Conservation (phyloP, 371 early-diverging fungal genomes). For the Mortierella sp. region DNA sequence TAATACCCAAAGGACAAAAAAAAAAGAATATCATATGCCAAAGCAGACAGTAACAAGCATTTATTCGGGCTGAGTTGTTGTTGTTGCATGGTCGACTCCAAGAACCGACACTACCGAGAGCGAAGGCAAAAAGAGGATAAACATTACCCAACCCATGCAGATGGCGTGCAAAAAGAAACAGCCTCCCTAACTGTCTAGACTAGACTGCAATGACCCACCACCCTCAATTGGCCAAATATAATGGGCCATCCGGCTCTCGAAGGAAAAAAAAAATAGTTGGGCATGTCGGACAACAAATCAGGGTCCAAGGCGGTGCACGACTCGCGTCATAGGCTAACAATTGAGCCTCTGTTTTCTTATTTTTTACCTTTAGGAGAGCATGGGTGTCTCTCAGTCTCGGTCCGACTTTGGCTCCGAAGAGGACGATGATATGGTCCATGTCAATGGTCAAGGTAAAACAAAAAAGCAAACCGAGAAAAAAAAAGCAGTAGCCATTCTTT, state of each 20-base stretch:
- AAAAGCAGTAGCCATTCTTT: not conserved
- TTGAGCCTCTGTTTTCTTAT: slow-evolving; percentile 1
- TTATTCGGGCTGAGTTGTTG: not conserved
- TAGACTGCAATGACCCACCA: slow-evolving; percentile 4
- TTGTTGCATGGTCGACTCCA: not conserved
- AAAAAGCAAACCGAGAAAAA: not conserved
- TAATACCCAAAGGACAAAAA: too few species aligned
- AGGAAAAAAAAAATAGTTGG: slow-evolving; percentile 5
- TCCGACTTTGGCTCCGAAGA: slow-evolving; percentile 47
- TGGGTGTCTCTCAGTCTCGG: slow-evolving; percentile 33
- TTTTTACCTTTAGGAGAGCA: slow-evolving; percentile 31
- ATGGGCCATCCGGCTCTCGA: slow-evolving; percentile 4
- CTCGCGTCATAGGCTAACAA: slow-evolving; percentile 6
- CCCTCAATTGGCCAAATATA: not conserved
- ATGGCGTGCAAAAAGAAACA: not conserved
- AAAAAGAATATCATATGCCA: slow-evolving; percentile 5
- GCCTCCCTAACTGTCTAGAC: not conserved
- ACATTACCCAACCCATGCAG: not conserved
- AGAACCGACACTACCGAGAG: not conserved
- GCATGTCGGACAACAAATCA: slow-evolving; percentile 15
- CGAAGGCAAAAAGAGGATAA: not conserved
- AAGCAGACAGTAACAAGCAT: not conserved
- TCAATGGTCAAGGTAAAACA: slow-evolving; percentile 31
- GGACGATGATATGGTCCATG: slow-evolving; percentile 55
- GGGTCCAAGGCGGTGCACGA: slow-evolving; percentile 8